Base-by-base conservation (phyloP, 306 rosid species). In the Canavalia gladiata region DNA sequence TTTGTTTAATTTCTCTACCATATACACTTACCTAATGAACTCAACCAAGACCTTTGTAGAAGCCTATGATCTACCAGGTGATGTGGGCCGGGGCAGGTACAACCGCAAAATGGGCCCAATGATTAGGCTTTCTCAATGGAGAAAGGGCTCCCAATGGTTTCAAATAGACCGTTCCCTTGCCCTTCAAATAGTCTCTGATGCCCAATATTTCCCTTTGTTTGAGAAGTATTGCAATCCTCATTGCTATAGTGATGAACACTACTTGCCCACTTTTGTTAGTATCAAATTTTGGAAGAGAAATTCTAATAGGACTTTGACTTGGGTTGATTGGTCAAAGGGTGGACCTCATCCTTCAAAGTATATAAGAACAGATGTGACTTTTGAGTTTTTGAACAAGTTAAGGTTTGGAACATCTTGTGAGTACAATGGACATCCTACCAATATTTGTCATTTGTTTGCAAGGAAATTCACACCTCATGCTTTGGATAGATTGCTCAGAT, bases 141-240 rank as follows among this genome's bases (percentile, higher is more conserved):
- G 97, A 4, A 95, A 95, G 70, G 98, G 99, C 2, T 93, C 97
- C 1, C 98, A 93, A n/a, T 95, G 99, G 99, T 95, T 95, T 70
- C 91, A 86, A 78, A 78, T 93, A 33, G 92, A 93, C 83, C 89
- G 99, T 0, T 34, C 7, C 6, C 72, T 92, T 0, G 97, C 97
- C 34, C 3, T 79, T 1, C 86, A 81, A 49, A 57, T 93, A 3
- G 83, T 93, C 33, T 88, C 97, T 0, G 97, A 93, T 75, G 39
- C 1, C 0, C 57, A 2, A 9, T 93, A 87, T 33, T 93, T 86
- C 66, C 79, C 93, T 0, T 8, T 88, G 49, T 93, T 93, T 43
- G n/a, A 68, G 3, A 86, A 62, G 62, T 29, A 71, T 2, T 93
- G 98, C 69, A 56, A 13, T 2, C 84, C 83, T 2, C n/a, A 81